Conservation (phyloP, 768 basidiomycete species). For the Amanita molliuscula region DNA sequence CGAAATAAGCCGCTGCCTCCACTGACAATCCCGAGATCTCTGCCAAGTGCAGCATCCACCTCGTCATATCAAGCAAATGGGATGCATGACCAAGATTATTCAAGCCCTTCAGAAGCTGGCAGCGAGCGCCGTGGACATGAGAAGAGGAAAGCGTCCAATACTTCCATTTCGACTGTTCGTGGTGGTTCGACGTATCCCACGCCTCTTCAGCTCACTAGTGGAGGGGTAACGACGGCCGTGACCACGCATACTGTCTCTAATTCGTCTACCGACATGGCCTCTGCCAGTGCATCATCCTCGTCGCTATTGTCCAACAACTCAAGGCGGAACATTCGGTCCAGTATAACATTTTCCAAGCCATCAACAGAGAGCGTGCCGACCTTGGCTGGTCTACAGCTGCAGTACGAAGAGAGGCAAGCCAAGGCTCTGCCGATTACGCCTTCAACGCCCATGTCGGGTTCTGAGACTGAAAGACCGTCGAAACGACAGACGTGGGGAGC, state of each 20-base stretch:
- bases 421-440: conserved; percentile 13
- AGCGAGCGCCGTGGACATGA: conserved; percentile 12
- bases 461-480: conserved; percentile 40
- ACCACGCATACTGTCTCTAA: conserved; percentile 56
- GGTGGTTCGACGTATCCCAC: conserved; percentile 31
- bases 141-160: conserved; percentile 19
- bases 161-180: conserved; percentile 28
- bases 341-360: conserved; percentile 59
- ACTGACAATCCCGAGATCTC: conserved; percentile 45
- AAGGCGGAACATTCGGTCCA: conserved; percentile 29
- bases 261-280: conserved; percentile 20
- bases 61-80: conserved; percentile 19
- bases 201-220: conserved; percentile 26
- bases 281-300: conserved; percentile 9
- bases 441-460: conserved; percentile 19
- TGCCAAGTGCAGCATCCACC: conserved; percentile 54
- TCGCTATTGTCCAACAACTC: conserved; percentile 38
- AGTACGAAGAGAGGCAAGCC: conserved; percentile 27
- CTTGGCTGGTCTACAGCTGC: conserved; percentile 45
- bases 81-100: conserved; percentile 7
- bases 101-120: conserved; percentile 8
- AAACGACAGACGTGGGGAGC: conserved; percentile 29
- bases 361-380: conserved; percentile 41
- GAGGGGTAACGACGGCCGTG: conserved; percentile 48
- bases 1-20: conserved; percentile 36